Evolutionary conservation across 768 basidiomycete genomes (phyloP), one percentile per base, ranked within the genome.

Genomic region (Leccinum longicurvipes): DNA sequence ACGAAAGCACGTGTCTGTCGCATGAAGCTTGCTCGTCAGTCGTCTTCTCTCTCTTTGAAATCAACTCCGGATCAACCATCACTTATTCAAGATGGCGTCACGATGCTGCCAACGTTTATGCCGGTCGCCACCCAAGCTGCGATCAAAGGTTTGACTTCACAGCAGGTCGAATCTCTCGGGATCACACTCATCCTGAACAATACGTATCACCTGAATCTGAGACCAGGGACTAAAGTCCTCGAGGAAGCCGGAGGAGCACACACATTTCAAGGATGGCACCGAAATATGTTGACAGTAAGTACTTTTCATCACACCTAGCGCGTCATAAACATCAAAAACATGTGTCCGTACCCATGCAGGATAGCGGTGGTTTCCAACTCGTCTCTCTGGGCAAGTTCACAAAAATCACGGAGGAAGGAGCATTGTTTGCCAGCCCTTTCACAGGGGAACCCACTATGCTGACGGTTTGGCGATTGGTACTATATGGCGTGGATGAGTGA

Each of bases 111-210:
- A 2, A 91, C 92, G 0, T 95, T 95, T 64, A 95, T 94, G 93
- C 93, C 92, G 3, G 91, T 94, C 9, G 92, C 91, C 3, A 95
- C 93, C 4, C 93, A 95, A 67, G 91, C 88, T 17, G 89, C 92
- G 6, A 91, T 95, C 66, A 96, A 96, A 72, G 91, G 92, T 4
- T 73, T 95, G n/a, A 92, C 91, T 6, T 73, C 90, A 19, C 87
- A 90, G 56, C 90, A 94, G 72, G 84, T 89, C 36, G 89, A 93
- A 67, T 77, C 85, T 3, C 78, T 93, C 1, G 91, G 91, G 1
- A 79, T 93, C 45, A 89, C 88, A 1, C 78, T 95, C 54, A 88
- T 93, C 36, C 76, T 95, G 50, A 94, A 94, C 69, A 94, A 94
- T 70, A 91, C 92, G 0, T 95, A 93, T 66, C 93, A 95, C 67